Percentiles rank a stretch among this genome's conserved stretches.
Evolutionary conservation across 371 early-diverging fungal species (phyloP).

Genomic region (Umbelopsis sp.): DNA sequence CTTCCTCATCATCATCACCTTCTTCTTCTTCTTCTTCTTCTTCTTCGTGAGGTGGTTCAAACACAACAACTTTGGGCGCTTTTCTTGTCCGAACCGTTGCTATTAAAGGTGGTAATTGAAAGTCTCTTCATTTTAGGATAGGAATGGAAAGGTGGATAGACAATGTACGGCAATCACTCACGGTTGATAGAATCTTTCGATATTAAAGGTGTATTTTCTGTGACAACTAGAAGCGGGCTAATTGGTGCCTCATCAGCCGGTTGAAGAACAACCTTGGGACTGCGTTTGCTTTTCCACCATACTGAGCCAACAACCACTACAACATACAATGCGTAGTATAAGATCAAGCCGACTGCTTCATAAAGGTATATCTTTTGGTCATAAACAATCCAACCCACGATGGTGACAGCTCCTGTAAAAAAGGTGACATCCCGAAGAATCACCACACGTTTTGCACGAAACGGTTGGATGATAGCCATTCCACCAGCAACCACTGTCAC

Average conservation of each 20-base stretch:
- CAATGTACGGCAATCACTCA: not conserved
- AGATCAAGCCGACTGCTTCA: slow-evolving; percentile 59
- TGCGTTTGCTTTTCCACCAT: slow-evolving; percentile 23
- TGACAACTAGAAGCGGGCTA: not conserved
- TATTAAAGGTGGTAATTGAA: not conserved
- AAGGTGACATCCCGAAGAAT: slow-evolving; percentile 76
- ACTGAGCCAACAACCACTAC: slow-evolving; percentile 45
- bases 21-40: not conserved
- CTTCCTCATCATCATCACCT: not conserved
- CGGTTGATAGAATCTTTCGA: not conserved
- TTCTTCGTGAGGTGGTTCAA: not conserved
- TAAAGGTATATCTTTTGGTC: slow-evolving; percentile 65
- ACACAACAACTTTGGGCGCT: slow-evolving; percentile 1
- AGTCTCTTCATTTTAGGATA: not conserved
- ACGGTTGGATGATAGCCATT: slow-evolving; percentile 71
- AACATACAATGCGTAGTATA: slow-evolving; percentile 62
- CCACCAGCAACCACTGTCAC: slow-evolving; percentile 74
- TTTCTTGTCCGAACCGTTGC: not conserved
- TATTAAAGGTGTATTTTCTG: slow-evolving; percentile 5
- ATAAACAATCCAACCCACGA: slow-evolving; percentile 61
- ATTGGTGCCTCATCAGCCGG: slow-evolving; percentile 1
- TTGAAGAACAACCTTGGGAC: not conserved
- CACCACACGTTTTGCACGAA: slow-evolving; percentile 64
- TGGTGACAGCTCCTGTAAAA: slow-evolving; percentile 66
- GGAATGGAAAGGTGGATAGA: not conserved